Percentiles rank a stretch among this genome's conserved stretches.
Conservation (phyloP, 352 stramenopile genomes). For the Globisporangium canariense region DNA sequence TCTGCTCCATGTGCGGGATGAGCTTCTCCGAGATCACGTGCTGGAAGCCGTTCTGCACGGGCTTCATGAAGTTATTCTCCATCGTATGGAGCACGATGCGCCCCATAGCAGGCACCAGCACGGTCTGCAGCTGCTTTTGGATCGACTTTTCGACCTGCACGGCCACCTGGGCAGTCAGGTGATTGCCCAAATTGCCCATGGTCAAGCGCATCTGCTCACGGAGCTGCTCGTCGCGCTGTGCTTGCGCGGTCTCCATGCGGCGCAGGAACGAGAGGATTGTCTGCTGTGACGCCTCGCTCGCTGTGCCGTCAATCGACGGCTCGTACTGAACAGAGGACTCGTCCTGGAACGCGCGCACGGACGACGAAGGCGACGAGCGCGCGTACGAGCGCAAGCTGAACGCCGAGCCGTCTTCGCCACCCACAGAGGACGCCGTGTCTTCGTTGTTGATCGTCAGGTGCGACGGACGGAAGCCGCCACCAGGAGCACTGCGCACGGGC, state of each 20-base stretch:
- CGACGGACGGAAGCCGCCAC: slow-evolving; percentile 1
- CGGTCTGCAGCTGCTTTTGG: slow-evolving; percentile 78
- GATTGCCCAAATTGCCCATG: slow-evolving; percentile 53
- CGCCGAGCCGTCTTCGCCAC: slow-evolving; percentile 46
- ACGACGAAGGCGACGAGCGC: slow-evolving; percentile 76
- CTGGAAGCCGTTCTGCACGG: slow-evolving; percentile 75
- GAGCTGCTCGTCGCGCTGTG: slow-evolving; percentile 64
- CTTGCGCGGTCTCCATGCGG: slow-evolving; percentile 67
- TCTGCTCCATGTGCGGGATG: slow-evolving; percentile 69
- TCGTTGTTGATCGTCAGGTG: slow-evolving; percentile 29
- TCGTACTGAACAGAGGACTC: slow-evolving; percentile 68
- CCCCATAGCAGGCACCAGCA: slow-evolving; percentile 80
- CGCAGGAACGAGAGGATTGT: slow-evolving; percentile 54
- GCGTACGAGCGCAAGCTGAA: slow-evolving; percentile 60
- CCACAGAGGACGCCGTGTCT: slow-evolving; percentile 41
- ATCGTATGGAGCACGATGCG: slow-evolving; percentile 86
- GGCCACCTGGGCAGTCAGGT: slow-evolving; percentile 55
- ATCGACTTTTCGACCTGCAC: slow-evolving; percentile 80
- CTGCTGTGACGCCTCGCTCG: slow-evolving; percentile 56
- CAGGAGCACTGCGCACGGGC: slow-evolving; percentile 22
- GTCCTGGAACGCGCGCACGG: slow-evolving; percentile 73
- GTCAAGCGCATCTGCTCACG: slow-evolving; percentile 66
- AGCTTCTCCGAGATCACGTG: slow-evolving; percentile 70
- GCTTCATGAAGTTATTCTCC: slow-evolving; percentile 89
- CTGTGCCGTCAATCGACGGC: slow-evolving; percentile 65